Evolutionary conservation across 2,329 filamentous ascomycete genomes (phyloP).

Genomic region (Neobulgaria alba): DNA sequence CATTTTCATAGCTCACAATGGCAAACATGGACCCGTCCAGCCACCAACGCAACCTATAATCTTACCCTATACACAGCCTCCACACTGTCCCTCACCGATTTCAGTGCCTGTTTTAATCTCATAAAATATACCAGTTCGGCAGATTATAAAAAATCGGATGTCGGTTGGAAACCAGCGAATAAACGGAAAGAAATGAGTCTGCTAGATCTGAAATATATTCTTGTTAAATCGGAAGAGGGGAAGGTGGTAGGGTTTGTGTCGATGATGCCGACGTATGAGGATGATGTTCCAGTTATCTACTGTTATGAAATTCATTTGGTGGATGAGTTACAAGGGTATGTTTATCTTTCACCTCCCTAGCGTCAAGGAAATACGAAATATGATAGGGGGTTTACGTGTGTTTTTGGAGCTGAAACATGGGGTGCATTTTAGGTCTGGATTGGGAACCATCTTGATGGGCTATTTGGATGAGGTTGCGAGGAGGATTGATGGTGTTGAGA

Average conservation of each 20-base stretch:
- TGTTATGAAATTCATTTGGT: slow-evolving; percentile 71
- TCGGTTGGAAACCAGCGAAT: slow-evolving; percentile 52
- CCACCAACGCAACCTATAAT: slow-evolving; percentile 33
- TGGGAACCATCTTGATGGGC: slow-evolving; percentile 52
- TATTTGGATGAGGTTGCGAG: slow-evolving; percentile 44
- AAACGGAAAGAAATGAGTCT: slow-evolving; percentile 64
- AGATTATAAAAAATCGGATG: slow-evolving; percentile 54
- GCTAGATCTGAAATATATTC: slow-evolving; percentile 57
- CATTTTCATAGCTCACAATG: slow-evolving; percentile 1
- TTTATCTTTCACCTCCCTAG: background rate
- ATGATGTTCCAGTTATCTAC: slow-evolving; percentile 58
- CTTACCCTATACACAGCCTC: slow-evolving; percentile 36
- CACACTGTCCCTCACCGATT: slow-evolving; percentile 35
- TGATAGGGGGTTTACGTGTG: background rate
- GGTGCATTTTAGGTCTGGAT: slow-evolving; percentile 42
- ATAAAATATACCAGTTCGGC: slow-evolving; percentile 54
- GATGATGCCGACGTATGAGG: slow-evolving; percentile 65
- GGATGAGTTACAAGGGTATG: slow-evolving; percentile 44
- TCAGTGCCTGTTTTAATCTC: slow-evolving; percentile 45
- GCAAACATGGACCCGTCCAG: slow-evolving; percentile 43
- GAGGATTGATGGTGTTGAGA: slow-evolving; percentile 46
- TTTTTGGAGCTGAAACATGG: background rate
- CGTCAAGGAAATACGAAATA: background rate
- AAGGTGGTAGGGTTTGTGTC: slow-evolving; percentile 49
- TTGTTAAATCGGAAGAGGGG: slow-evolving; percentile 38